Percentiles rank a stretch among this genome's conserved stretches.
Conservation (phyloP, 192 early-diverging fungal species). For the Coemansia sp. region DNA sequence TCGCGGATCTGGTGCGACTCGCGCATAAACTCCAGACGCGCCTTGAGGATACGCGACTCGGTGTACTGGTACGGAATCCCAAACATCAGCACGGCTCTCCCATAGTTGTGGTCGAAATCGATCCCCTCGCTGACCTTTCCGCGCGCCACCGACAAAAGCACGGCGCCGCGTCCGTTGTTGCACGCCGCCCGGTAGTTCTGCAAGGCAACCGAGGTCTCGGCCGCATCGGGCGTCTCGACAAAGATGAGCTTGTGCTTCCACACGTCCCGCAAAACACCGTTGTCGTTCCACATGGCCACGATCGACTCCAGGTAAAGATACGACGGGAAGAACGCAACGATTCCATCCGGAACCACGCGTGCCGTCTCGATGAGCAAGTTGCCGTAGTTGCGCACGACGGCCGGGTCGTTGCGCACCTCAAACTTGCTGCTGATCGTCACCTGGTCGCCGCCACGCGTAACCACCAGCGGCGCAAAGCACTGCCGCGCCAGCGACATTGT, state of each 20-base stretch:
- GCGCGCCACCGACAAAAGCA: conserved; percentile 93
- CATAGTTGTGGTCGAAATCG: conserved; percentile 99
- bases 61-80: conserved; percentile 99
- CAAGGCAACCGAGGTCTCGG: conserved; percentile 91
- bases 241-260: conserved; percentile 98
- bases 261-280: conserved; percentile 90
- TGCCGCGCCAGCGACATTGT: conserved; percentile 92
- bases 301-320: conserved; percentile 99
- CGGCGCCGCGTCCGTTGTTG: conserved; percentile 97
- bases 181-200: conserved; percentile 94
- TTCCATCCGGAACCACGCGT: conserved; percentile 90
- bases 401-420: conserved; percentile 97
- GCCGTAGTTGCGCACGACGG: conserved; percentile 98
- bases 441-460: conserved; percentile 97
- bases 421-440: conserved; percentile 97
- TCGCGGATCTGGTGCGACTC: conserved; percentile 92
- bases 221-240: conserved; percentile 98
- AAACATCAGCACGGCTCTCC: conserved; percentile 98
- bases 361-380: conserved; percentile 93
- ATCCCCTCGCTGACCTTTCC: conserved; percentile 99
- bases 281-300: conserved; percentile 96
- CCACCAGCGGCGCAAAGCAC: conserved; percentile 95
- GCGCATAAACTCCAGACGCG: conserved; percentile 89
- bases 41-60: conserved; percentile 90
- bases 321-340: conserved; percentile 97